Evolutionary conservation across 2,329 filamentous ascomycete genomes (phyloP).

Genomic region (Dactylellina drechsleri): DNA sequence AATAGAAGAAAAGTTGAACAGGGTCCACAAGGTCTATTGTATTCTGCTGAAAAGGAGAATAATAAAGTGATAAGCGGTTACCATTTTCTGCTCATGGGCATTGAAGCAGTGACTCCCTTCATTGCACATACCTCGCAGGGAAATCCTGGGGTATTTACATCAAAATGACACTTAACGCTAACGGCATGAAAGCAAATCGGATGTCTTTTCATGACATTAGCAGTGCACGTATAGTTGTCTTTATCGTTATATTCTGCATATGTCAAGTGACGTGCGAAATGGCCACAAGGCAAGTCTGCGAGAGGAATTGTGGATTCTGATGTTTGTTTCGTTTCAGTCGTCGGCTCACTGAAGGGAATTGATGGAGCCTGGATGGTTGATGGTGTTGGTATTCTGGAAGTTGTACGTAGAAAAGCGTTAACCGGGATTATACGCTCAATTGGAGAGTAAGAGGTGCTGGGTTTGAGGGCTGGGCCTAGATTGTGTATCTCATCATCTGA

Average conservation of each 20-base stretch:
- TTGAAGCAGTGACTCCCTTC: background rate
- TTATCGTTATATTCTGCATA: background rate
- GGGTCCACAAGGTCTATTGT: no score
- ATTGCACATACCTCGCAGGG: conserved; percentile 4
- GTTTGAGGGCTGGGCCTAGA: background rate
- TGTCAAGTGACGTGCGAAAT: conserved; percentile 8
- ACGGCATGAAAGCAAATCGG: conserved; percentile 7
- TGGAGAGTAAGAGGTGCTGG: background rate
- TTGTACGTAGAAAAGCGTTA: background rate
- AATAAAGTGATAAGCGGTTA: no score
- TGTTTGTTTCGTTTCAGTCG: no score
- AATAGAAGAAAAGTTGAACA: no score
- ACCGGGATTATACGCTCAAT: background rate
- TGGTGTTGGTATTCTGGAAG: background rate
- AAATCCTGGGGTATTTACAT: background rate
- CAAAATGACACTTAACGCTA: conserved; percentile 1
- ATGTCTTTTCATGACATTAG: conserved; percentile 2
- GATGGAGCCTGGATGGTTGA: no score
- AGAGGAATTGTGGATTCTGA: background rate
- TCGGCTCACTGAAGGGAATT: no score
- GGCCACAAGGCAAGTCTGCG: conserved; percentile 7
- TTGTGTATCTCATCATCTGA: conserved; percentile 7
- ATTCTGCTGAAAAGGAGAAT: no score
- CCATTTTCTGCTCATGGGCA: no score
- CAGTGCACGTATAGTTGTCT: background rate